A percentile compares a stretch with the other conserved stretches of the same genome.
Evolutionary conservation across 2,329 filamentous ascomycete species (phyloP).

Genomic region (Calonectria naviculata): DNA sequence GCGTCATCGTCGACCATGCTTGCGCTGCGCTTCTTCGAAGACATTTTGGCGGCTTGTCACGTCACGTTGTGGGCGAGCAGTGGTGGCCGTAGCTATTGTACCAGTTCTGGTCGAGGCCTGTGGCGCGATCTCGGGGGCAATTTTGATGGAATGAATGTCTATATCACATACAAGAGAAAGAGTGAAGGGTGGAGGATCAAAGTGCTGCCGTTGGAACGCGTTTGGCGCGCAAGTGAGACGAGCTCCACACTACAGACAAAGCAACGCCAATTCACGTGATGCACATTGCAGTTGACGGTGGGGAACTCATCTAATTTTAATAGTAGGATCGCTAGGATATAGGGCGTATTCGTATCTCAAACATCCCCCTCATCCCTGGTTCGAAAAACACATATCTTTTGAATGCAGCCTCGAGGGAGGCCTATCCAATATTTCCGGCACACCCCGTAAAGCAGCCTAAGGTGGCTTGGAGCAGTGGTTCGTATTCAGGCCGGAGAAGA

Average conservation of each 20-base stretch:
- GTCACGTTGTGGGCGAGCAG: not conserved
- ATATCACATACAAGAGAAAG: not conserved
- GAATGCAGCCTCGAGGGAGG: conserved; percentile 18
- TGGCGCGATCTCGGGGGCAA: not conserved
- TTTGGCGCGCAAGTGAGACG: conserved; percentile 10
- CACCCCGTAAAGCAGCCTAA: not conserved
- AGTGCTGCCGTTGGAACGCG: conserved; percentile 31
- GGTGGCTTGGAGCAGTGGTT: not conserved
- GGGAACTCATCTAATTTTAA: conserved; percentile 16
- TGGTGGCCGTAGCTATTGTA: not conserved
- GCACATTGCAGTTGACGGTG: conserved; percentile 9
- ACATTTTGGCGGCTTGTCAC: conserved; percentile 13
- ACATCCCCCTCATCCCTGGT: not conserved
- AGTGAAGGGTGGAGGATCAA: not conserved
- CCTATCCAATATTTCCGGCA: not conserved
- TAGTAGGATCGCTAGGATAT: conserved; percentile 16
- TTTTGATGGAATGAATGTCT: conserved; percentile 11
- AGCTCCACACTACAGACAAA: conserved; percentile 8
- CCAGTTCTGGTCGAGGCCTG: not conserved
- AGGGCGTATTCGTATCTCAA: conserved; percentile 8
- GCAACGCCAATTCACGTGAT: conserved; percentile 41
- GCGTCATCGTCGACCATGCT: conserved; percentile 47
- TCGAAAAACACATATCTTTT: not conserved
- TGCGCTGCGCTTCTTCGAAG: conserved; percentile 50
- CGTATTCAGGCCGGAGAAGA: conserved; percentile 1